Evolutionary conservation across 257 asterid genomes (phyloP).

Genomic region (Rauvolfia tetraphylla): DNA sequence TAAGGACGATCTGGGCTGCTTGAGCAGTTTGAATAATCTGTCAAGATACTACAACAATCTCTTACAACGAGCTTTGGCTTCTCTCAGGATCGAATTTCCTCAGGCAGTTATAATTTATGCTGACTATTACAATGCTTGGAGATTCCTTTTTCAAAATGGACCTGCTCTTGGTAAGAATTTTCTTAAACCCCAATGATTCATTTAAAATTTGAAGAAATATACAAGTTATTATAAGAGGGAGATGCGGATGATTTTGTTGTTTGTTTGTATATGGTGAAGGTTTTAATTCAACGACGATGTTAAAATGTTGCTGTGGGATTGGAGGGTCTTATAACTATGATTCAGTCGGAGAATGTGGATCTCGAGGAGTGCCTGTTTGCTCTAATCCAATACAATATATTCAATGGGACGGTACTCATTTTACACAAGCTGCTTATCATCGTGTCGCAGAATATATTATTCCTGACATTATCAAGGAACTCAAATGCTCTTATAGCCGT

Average conservation of each 20-base stretch:
- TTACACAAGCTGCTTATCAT: slow-evolving; percentile 17
- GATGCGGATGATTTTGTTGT: not conserved
- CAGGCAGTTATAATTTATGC: slow-evolving; percentile 14
- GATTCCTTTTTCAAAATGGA: not conserved
- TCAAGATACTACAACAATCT: not conserved
- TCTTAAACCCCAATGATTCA: too few relatives aligned
- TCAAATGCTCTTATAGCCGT: too few relatives aligned
- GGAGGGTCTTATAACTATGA: slow-evolving; percentile 15
- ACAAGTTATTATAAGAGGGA: too few relatives aligned
- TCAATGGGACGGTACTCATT: slow-evolving; percentile 28
- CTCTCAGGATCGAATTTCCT: slow-evolving; percentile 14
- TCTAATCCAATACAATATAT: slow-evolving; percentile 11
- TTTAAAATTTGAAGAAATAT: too few relatives aligned
- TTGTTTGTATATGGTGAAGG: slow-evolving; percentile 7
- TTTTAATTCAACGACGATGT: not conserved
- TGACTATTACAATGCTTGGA: slow-evolving; percentile 15
- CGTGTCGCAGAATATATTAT: slow-evolving; percentile 5
- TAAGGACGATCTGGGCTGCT: slow-evolving; percentile 21
- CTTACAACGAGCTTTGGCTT: not conserved
- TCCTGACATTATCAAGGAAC: not conserved
- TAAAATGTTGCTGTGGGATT: slow-evolving; percentile 23
- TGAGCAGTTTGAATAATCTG: slow-evolving; percentile 12
- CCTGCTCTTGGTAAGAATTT: not conserved
- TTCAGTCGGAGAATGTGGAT: slow-evolving; percentile 11
- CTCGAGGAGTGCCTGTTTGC: slow-evolving; percentile 10